These are phyloP conservation scores for Aristolochia contorta DNA, from an alignment of 164 flowering plant genomes.

Conservation along the genomic window DNA sequence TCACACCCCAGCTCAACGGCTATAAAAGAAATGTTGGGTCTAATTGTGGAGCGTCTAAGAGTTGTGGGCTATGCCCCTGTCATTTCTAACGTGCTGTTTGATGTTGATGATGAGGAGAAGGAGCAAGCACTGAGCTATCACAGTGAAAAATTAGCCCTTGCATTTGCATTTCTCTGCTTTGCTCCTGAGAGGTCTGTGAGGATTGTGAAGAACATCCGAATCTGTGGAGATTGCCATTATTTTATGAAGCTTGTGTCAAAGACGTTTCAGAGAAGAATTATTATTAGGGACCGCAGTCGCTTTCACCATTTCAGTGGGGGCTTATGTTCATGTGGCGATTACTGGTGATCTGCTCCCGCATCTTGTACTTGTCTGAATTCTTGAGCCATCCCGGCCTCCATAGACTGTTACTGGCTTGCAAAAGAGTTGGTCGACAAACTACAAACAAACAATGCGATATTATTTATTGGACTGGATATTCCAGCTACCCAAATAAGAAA, in stretches of 20 bases:
- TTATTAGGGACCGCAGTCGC: constrained; percentile 35
- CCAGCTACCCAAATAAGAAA: too few relatives aligned
- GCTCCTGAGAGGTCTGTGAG: constrained; percentile 6
- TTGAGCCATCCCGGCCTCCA: too few relatives aligned
- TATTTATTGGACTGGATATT: too few relatives aligned
- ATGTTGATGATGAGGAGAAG: constrained; percentile 18
- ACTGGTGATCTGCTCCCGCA: too few relatives aligned
- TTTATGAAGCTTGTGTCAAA: constrained; percentile 43
- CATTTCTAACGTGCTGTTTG: constrained; percentile 16
- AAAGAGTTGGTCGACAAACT: too few relatives aligned
- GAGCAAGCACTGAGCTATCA: constrained; percentile 13
- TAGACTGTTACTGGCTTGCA: too few relatives aligned
- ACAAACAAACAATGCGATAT: too few relatives aligned
- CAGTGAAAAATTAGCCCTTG: constrained; percentile 21
- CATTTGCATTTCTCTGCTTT: constrained; percentile 10
- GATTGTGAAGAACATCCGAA: constrained; percentile 41
- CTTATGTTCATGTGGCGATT: too few relatives aligned
- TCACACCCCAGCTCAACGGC: constrained; percentile 21
- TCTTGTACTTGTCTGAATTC: too few relatives aligned
- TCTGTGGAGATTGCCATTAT: constrained; percentile 38
- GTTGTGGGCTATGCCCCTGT: constrained; percentile 12
- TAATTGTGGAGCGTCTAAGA: constrained; percentile 13
- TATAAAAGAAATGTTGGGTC: constrained; percentile 19
- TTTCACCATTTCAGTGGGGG: constrained; percentile 4
- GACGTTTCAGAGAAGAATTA: constrained; percentile 23